phyloP scores from a whole-genome alignment of 257 asterid species.

The Jacaranda mimosifolia region DNA sequence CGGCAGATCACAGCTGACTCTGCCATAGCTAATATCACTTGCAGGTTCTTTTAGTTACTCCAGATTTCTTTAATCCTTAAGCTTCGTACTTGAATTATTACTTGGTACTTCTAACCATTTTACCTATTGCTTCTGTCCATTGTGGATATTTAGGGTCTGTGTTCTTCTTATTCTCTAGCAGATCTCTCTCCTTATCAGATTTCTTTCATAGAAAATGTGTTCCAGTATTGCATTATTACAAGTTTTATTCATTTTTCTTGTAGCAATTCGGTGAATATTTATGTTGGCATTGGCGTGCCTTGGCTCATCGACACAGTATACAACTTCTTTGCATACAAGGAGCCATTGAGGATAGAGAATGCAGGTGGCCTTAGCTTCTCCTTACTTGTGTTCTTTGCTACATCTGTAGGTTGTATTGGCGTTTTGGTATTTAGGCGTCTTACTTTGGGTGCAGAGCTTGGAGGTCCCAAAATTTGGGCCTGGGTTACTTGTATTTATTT shows the following conservation, averaged over 20 bases:
- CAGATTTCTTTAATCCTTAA: slow-evolving; percentile 14
- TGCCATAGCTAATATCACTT: slow-evolving; percentile 95
- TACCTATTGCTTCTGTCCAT: background rate
- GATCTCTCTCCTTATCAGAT: background rate
- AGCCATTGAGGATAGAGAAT: slow-evolving; percentile 72
- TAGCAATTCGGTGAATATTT: slow-evolving; percentile 96
- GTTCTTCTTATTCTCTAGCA: background rate
- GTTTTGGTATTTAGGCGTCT: slow-evolving; percentile 84
- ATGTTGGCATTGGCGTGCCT: slow-evolving; percentile 89
- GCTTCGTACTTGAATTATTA: background rate
- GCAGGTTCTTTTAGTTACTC: slow-evolving; percentile 64
- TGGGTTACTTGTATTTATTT: slow-evolving; percentile 79
- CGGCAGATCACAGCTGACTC: slow-evolving; percentile 93
- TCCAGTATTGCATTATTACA: background rate
- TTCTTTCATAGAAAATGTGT: background rate
- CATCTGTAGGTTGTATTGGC: slow-evolving; percentile 84
- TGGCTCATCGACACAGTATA: slow-evolving; percentile 89
- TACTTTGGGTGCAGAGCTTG: slow-evolving; percentile 89
- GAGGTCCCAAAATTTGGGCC: slow-evolving; percentile 91
- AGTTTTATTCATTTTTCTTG: slow-evolving; percentile 9
- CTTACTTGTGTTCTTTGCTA: slow-evolving; percentile 83
- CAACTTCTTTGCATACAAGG: slow-evolving; percentile 80
- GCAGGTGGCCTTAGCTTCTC: slow-evolving; percentile 87
- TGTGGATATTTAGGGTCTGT: background rate
- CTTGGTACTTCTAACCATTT: background rate